Evolutionary conservation across 2,329 filamentous ascomycete genomes (phyloP).

Genomic region (Botrytis tulipae): DNA sequence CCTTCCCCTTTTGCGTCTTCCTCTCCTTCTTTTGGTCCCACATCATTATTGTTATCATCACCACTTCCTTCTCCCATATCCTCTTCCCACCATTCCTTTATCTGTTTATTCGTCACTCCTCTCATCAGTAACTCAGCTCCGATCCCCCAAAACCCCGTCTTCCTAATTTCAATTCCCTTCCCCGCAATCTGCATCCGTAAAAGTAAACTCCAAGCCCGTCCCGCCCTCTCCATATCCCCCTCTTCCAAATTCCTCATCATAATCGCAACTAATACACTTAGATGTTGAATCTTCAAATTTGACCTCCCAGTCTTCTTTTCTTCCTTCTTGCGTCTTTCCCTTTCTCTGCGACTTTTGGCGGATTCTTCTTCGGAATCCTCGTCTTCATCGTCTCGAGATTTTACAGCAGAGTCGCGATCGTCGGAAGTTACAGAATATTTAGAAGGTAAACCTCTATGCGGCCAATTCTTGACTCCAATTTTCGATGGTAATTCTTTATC

Average conservation of each 20-base stretch:
- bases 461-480: constrained; percentile 46
- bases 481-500: constrained; percentile 44
- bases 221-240: constrained; percentile 69
- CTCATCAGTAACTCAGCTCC: constrained; percentile 78
- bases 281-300: constrained; percentile 51
- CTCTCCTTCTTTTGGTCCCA: constrained; percentile 19
- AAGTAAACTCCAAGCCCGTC: constrained; percentile 72
- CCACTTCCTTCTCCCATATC: background rate
- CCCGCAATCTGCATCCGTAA: constrained; percentile 59
- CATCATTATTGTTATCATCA: constrained; percentile 14
- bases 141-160: constrained; percentile 73
- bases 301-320: constrained; percentile 21
- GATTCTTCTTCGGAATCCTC: constrained; percentile 23
- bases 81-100: constrained; percentile 13
- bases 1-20: constrained; percentile 19
- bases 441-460: constrained; percentile 47
- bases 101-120: constrained; percentile 42
- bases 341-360: constrained; percentile 25
- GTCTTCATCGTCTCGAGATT: background rate
- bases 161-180: constrained; percentile 63
- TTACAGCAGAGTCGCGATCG: background rate
- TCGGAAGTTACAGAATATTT: background rate
- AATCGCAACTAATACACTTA: constrained; percentile 65
- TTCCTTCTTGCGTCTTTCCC: constrained; percentile 14
- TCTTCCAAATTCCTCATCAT: constrained; percentile 70